Percentiles rank a stretch among this genome's conserved stretches.
Evolutionary conservation across 2,329 filamentous ascomycete genomes (phyloP).

Genomic region (Sporothrix schenckii): DNA sequence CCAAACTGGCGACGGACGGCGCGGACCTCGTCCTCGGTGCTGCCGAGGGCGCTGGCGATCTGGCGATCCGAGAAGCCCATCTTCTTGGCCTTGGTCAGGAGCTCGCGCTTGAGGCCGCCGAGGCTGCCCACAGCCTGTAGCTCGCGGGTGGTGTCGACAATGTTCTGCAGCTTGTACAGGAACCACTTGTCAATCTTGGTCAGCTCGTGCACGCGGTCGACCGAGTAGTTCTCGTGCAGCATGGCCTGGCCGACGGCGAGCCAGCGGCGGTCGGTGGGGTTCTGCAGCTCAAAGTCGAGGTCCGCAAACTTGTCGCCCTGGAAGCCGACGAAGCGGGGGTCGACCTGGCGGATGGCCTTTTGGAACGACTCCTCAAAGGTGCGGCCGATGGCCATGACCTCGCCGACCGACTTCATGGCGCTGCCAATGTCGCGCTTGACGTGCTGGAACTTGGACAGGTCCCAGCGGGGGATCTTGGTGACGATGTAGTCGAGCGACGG

Average conservation of each 20-base stretch:
- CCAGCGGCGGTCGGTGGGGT: slow-evolving; percentile 96
- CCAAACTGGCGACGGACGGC: slow-evolving; percentile 81
- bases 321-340: slow-evolving; percentile 88
- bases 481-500: slow-evolving; percentile 97
- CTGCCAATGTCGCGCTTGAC: slow-evolving; percentile 97
- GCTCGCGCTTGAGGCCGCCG: slow-evolving; percentile 82
- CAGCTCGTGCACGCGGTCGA: slow-evolving; percentile 87
- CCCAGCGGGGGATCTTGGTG: slow-evolving; percentile 98
- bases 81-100: slow-evolving; percentile 91
- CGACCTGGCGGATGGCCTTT: slow-evolving; percentile 96
- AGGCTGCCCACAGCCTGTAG: slow-evolving; percentile 83
- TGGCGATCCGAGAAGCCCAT: slow-evolving; percentile 96
- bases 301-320: slow-evolving; percentile 94
- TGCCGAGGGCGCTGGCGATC: slow-evolving; percentile 82
- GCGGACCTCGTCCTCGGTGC: slow-evolving; percentile 87
- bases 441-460: slow-evolving; percentile 98
- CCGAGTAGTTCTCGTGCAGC: slow-evolving; percentile 93
- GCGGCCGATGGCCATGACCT: slow-evolving; percentile 98
- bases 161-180: slow-evolving; percentile 95
- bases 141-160: slow-evolving; percentile 86
- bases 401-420: slow-evolving; percentile 98
- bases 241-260: slow-evolving; percentile 96
- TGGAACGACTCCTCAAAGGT: slow-evolving; percentile 99
- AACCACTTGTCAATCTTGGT: slow-evolving; percentile 99
- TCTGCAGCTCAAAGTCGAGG: slow-evolving; percentile 83